A percentile compares a stretch with the other conserved stretches of the same genome.
Evolutionary conservation across 805 yeast genomes (phyloP).

Genomic region (Millerozyma miso): DNA sequence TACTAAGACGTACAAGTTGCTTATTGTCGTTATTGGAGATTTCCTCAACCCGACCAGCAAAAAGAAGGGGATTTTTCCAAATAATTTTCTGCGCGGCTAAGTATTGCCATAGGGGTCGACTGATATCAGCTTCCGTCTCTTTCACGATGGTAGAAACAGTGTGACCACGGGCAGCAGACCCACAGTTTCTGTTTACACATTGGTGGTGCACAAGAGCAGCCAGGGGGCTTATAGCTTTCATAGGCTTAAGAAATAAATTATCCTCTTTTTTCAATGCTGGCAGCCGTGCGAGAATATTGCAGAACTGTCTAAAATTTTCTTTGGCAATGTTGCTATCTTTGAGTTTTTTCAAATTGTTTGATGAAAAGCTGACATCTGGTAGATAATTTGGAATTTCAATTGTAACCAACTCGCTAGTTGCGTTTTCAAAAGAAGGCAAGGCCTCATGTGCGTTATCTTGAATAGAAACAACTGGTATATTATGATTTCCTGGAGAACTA

Average conservation of each 20-base stretch:
- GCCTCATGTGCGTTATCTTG: not conserved
- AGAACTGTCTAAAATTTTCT: not conserved
- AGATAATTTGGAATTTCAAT: not conserved
- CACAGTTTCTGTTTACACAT: not conserved
- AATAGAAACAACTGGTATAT: not conserved
- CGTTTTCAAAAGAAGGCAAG: not conserved
- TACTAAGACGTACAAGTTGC: constrained; percentile 8
- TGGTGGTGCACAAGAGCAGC: not conserved
- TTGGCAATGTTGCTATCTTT: not conserved
- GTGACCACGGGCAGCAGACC: not conserved
- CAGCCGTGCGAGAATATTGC: not conserved
- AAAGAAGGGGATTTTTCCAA: constrained; percentile 22
- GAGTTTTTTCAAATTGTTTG: not conserved
- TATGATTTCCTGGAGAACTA: not conserved
- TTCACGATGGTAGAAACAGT: constrained; percentile 2
- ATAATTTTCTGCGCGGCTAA: constrained; percentile 37
- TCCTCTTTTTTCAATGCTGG: not conserved
- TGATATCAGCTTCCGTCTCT: constrained; percentile 3
- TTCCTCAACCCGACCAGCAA: constrained; percentile 26
- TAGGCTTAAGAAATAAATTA: not conserved
- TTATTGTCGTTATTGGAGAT: constrained; percentile 20
- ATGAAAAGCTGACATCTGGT: not conserved
- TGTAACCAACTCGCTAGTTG: not conserved
- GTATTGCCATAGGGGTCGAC: constrained; percentile 27
- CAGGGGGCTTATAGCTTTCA: not conserved